phyloP scores from a whole-genome alignment of 345 rosid species.

The Syzygium jambos region DNA sequence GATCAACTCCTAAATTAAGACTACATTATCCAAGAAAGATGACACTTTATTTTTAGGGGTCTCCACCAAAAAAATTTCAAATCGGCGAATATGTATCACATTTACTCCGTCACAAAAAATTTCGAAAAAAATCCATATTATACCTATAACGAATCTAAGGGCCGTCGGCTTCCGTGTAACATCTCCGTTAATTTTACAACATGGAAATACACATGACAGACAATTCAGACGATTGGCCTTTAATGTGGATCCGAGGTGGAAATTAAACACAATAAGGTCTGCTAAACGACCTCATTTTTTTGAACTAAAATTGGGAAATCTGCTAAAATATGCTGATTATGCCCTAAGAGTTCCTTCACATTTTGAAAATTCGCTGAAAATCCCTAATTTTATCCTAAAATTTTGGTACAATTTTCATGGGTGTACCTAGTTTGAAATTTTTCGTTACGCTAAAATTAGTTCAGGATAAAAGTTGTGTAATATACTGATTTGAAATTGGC shows the following conservation, averaged over 20 bases:
- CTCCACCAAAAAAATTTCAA: neutral
- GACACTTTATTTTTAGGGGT: neutral
- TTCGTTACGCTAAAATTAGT: neutral
- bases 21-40: neutral
- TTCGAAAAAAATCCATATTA: neutral
- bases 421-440: neutral
- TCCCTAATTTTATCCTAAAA: neutral
- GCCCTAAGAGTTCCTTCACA: neutral
- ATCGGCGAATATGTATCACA: neutral
- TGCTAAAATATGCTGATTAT: neutral
- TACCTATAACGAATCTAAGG: rapidly evolving
- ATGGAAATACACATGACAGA: neutral
- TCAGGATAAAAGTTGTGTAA: rapidly evolving
- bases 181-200: rapidly evolving
- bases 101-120: neutral
- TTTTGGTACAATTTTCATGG: neutral
- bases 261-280: neutral
- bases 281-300: neutral
- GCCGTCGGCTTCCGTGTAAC: neutral
- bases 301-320: neutral
- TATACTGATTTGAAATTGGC: too few species aligned
- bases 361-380: neutral
- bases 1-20: neutral
- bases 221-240: rapidly evolving
- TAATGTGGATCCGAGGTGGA: neutral